These are phyloP conservation scores for Pythium brassicae DNA, from an alignment of 352 stramenopile species.

Conservation along the genomic window DNA sequence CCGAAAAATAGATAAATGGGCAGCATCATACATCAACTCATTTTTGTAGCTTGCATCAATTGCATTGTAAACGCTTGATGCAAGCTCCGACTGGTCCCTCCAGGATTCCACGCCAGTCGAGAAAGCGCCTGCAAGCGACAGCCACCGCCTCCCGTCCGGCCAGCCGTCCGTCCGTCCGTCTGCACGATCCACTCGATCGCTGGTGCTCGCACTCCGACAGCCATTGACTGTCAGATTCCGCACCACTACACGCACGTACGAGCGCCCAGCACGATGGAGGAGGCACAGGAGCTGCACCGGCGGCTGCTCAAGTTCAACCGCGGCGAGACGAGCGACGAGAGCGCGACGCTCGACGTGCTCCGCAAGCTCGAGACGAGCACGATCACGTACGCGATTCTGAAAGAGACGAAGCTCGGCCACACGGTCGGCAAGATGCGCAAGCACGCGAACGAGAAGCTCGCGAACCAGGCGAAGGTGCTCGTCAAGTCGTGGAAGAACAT, in stretches of 20 bases:
- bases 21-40: too few species aligned
- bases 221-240: neutral
- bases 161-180: neutral
- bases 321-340: conserved; percentile 53
- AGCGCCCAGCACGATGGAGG: conserved; percentile 49
- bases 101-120: conserved; percentile 1
- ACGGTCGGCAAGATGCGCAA: conserved; percentile 88
- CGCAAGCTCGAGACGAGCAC: conserved; percentile 47
- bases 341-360: conserved; percentile 58
- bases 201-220: neutral
- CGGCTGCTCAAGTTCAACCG: conserved; percentile 70
- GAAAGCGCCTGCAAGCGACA: neutral
- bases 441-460: conserved; percentile 81
- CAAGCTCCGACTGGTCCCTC: neutral
- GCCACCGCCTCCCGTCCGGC: neutral
- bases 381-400: conserved; percentile 69
- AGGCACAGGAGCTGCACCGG: conserved; percentile 59
- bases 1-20: too few species aligned
- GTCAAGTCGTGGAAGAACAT: conserved; percentile 88
- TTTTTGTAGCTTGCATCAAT: too few species aligned
- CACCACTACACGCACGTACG: neutral
- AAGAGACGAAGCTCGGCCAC: conserved; percentile 82
- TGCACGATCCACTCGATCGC: neutral
- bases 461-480: conserved; percentile 63
- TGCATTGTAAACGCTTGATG: neutral